Percentiles rank a stretch among this genome's conserved stretches.
These are phyloP conservation scores for Teratosphaeria viscida DNA, from an alignment of 2,329 filamentous ascomycete genomes.

Conservation along the genomic window DNA sequence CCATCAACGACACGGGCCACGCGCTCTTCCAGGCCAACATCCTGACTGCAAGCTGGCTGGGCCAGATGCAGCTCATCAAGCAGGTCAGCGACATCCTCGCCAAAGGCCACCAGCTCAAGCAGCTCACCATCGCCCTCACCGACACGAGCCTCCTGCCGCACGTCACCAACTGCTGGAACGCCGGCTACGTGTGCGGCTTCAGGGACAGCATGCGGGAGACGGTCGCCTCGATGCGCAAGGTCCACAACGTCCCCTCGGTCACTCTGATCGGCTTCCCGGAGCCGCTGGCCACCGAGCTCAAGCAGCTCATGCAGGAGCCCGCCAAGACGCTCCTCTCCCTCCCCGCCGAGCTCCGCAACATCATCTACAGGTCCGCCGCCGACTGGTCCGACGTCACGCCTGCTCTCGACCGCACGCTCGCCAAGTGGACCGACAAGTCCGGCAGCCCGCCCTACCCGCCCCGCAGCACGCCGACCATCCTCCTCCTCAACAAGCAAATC, in stretches of 20 bases:
- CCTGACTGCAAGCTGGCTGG: slow-evolving; percentile 14
- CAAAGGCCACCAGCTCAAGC: slow-evolving; percentile 18
- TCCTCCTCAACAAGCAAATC: slow-evolving; percentile 27
- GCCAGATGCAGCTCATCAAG: slow-evolving; percentile 17
- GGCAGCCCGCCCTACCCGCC: slow-evolving; percentile 7
- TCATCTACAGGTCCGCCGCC: slow-evolving; percentile 16
- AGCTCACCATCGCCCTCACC: slow-evolving; percentile 18
- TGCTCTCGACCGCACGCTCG: slow-evolving; percentile 7
- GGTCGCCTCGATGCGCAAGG: background rate
- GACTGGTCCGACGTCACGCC: slow-evolving; percentile 15
- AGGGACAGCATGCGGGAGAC: slow-evolving; percentile 11
- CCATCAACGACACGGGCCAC: slow-evolving; percentile 73
- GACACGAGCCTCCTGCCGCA: slow-evolving; percentile 14
- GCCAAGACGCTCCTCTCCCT: slow-evolving; percentile 14
- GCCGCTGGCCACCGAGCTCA: slow-evolving; percentile 12
- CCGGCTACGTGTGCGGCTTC: slow-evolving; percentile 16
- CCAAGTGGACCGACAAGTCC: slow-evolving; percentile 7
- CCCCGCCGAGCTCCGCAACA: slow-evolving; percentile 18
- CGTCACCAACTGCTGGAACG: slow-evolving; percentile 15
- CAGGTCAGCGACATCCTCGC: slow-evolving; percentile 15
- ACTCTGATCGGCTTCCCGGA: slow-evolving; percentile 13
- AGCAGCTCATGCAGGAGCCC: slow-evolving; percentile 13
- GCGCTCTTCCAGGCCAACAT: slow-evolving; percentile 49
- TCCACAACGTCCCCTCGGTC: slow-evolving; percentile 12
- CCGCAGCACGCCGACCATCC: slow-evolving; percentile 21